Base-by-base conservation (phyloP, 2,329 filamentous ascomycete genomes). In the Diplodia scrobiculata region DNA sequence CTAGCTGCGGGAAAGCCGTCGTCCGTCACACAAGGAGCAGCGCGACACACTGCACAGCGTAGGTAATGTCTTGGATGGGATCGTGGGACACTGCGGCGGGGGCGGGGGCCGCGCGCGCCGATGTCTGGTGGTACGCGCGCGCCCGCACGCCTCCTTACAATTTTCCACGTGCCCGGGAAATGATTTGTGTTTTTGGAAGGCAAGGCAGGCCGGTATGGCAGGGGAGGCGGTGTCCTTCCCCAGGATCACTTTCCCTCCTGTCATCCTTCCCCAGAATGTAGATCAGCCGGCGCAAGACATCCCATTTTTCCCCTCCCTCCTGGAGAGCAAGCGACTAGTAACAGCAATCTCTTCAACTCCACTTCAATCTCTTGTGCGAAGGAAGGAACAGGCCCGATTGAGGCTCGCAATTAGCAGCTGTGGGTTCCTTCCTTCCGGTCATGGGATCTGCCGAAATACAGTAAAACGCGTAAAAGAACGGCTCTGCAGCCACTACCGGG, bases 101-200 rank as follows among this genome's bases (percentile, higher is more conserved):
- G 41, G 41, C 41, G 41, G 41, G 41, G 41, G n/a, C 41, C 11
- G 41, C 41, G 7, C 17, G 41, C 41, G 41, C 41, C 41, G 17
- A 19, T 45, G 41, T 19, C 25, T 45, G n/a, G 55, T 47, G 27
- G 38, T n/a, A 47, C 38, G 53, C 32, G n/a, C 19, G 21, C 21
- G 34, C 34, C 9, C 34, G 52, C 52, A n/a, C 34, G 19, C 38
- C 36, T 45, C 36, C 54, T 29, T 48, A 60, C 55, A 60, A 60
- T 60, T 34, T 60, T 60, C 55, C 55, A 60, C 55, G 55, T 60
- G 55, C 14, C 17, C 48, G 55, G 55, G 34, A 60, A 60, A 45
- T 48, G 29, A 13, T 45, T 19, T 19, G n/a, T 45, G 41, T 19
- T 45, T 19, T 19, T 45, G 41, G 41, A 45, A 6, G n/a, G 41